phyloP scores from a whole-genome alignment of 2,329 filamentous ascomycete genomes.

The Madurella mycetomatis region DNA sequence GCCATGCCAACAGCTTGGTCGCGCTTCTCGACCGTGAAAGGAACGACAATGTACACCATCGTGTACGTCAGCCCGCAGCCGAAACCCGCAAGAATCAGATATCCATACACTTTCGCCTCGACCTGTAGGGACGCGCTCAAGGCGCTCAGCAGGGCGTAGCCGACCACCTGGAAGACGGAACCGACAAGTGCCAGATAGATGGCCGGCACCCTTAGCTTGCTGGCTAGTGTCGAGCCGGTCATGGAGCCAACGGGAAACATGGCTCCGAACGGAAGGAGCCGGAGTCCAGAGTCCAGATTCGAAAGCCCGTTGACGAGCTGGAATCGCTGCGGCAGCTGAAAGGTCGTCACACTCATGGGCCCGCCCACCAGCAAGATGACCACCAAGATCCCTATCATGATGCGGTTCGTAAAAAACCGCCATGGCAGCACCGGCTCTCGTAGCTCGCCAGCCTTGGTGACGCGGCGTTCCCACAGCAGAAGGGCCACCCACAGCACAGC shows the following conservation, averaged over 20 bases:
- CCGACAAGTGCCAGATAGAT: not conserved
- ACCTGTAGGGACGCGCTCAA: too few relatives aligned
- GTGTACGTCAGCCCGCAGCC: not conserved
- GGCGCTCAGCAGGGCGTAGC: not conserved
- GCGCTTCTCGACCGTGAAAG: not conserved
- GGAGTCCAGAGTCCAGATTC: not conserved
- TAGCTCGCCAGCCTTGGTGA: not conserved
- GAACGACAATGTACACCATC: not conserved
- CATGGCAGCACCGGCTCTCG: not conserved
- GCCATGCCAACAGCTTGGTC: not conserved
- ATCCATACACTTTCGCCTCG: not conserved
- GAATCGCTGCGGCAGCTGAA: not conserved
- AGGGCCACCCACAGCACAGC: not conserved
- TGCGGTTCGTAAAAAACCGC: not conserved
- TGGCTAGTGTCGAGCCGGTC: not conserved
- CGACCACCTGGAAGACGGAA: not conserved
- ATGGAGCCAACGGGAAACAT: not conserved
- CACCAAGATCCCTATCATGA: not conserved
- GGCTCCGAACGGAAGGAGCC: not conserved
- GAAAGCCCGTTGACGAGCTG: not conserved
- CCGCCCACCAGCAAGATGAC: too few relatives aligned
- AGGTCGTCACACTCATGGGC: not conserved
- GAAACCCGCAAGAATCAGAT: not conserved
- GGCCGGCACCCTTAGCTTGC: not conserved
- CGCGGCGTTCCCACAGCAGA: not conserved